Evolutionary conservation across 2,329 filamentous ascomycete species (phyloP).

Genomic region (Ophiobolus disseminans): DNA sequence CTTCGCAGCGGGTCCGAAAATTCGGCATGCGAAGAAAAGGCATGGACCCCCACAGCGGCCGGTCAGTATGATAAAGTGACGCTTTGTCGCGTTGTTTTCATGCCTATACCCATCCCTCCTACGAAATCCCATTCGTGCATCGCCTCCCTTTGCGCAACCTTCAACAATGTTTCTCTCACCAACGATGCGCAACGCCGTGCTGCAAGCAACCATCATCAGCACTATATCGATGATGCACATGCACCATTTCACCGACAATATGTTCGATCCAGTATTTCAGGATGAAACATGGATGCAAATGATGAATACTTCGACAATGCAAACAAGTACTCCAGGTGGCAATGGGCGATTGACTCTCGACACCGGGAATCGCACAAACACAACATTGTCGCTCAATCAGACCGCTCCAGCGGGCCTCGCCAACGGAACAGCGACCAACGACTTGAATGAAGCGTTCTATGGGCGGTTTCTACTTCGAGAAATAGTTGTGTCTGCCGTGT

Average conservation of each 20-base stretch:
- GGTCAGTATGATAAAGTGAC: background rate
- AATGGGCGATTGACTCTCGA: background rate
- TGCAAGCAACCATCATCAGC: conserved; percentile 18
- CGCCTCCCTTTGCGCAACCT: too few species aligned
- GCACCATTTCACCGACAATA: conserved; percentile 10
- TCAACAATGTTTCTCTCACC: conserved; percentile 10
- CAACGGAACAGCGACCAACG: background rate
- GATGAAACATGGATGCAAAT: conserved; percentile 11
- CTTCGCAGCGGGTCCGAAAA: too few species aligned
- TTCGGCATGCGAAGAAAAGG: background rate
- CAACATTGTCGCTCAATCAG: background rate
- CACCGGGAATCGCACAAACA: background rate
- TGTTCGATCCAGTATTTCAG: conserved; percentile 7
- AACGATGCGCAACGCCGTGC: conserved; percentile 19
- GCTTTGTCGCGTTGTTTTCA: background rate
- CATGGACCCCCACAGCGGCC: background rate
- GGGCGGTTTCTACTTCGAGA: conserved; percentile 7
- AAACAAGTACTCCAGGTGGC: too few species aligned
- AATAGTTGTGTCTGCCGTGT: conserved; percentile 1
- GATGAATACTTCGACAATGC: conserved; percentile 1
- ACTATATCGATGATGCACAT: conserved; percentile 3
- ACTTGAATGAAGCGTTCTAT: conserved; percentile 12
- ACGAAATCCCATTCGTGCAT: too few species aligned
- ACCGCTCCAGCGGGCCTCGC: background rate
- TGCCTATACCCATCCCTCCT: background rate